Evolutionary conservation across 1,139 yeast species (phyloP), one percentile per base, ranked within the genome.

Genomic region (Pichia sp.): DNA sequence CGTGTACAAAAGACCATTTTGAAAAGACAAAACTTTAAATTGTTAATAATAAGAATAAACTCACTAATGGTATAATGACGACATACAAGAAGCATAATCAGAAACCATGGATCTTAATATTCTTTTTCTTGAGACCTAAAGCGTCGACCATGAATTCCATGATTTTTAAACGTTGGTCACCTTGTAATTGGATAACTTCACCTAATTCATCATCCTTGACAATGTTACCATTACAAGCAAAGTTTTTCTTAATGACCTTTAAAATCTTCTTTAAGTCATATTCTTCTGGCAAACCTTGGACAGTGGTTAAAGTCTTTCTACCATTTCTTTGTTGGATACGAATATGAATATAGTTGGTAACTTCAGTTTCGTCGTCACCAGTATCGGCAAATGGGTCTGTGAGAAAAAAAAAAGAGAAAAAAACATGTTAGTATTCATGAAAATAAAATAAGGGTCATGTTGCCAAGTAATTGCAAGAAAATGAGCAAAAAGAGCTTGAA

Each of bases 281-380:
- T 70, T 92, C 97, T 59, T 73, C 80, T 59, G 98, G 97, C 53
- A 92, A 80, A 66, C 98, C 98, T 75, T 92, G 97, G 54, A 92
- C 97, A 39, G 98, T 92, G 59, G 98, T 92, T 70, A 92, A 81
- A 58, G 98, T 92, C 75, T 92, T 92, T 76, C 98, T 90, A 70
- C 98, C 98, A 77, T 92, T 92, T 80, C 98, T 94, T 76, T 92
- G 98, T 74, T 92, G 98, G 69, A 94, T 90, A 80, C 98, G 95
- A 69, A 92, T 89, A 73, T 90, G 98, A 70, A 92, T 87, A 74
- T 89, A 88, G 76, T 87, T 89, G 55, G 95, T 83, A 66, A 95
- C 85, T 74, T 90, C 94, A 63, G 95, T 86, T 71, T 90, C 97
- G 74, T 94, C 95, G 81, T 92, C 97, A 78, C 97, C 97, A 73